Evolutionary conservation across 148 eudicot genomes (phyloP).

Genomic region (Rhododendron griersonianum): DNA sequence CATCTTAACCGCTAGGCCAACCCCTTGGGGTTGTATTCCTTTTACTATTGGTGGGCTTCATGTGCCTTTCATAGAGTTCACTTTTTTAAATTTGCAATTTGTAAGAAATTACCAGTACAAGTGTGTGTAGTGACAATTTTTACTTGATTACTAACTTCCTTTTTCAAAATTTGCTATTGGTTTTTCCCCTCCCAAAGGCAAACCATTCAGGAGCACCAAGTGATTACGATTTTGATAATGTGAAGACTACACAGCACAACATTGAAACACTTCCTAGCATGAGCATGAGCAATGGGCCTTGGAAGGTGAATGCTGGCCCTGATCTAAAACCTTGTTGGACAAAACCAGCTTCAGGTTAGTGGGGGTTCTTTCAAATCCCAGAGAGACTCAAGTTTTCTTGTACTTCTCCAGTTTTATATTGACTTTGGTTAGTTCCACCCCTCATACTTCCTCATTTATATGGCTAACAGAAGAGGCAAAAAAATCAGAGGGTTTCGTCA

Average conservation of each 20-base stretch:
- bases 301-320: conserved; percentile 48
- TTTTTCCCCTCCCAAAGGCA: conserved; percentile 18
- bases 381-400: conserved; percentile 10
- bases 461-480: conserved; percentile 45
- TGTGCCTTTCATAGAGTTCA: background rate
- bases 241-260: conserved; percentile 30
- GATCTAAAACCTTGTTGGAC: conserved; percentile 79
- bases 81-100: background rate
- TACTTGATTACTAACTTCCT: background rate
- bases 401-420: background rate
- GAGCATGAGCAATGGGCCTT: conserved; percentile 37
- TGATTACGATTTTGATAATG: conserved; percentile 18
- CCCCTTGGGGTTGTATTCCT: background rate
- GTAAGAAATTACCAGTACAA: background rate
- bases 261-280: conserved; percentile 21
- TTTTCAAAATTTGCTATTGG: background rate
- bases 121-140: background rate
- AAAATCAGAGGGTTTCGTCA: conserved; percentile 64
- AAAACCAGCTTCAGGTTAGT: conserved; percentile 49
- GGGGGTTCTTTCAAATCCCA: background rate
- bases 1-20: too few relatives aligned
- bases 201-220: conserved; percentile 25
- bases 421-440: background rate
- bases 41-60: background rate
- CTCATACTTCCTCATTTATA: conserved; percentile 4